Evolutionary conservation across 345 rosid species (phyloP), one percentile per base, ranked within the genome.

Genomic region (Pseudoturritis turrita): DNA sequence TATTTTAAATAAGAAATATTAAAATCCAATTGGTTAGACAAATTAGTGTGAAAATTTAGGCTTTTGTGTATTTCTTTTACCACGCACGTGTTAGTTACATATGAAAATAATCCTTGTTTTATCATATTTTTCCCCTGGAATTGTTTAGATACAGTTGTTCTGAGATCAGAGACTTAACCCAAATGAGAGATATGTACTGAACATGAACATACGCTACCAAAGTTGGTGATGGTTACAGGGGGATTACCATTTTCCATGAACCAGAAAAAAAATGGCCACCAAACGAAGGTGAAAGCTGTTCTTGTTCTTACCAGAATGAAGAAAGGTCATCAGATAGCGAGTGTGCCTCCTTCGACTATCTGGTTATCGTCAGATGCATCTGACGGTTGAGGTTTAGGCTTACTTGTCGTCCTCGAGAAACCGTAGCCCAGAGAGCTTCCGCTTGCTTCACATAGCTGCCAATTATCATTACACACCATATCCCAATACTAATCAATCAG

Each of bases 371-470:
- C 97, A 19, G 88, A 78, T 51, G 88, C 75, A 77, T 94, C 98
- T 1, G 84, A 55, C 25, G 68, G 37, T 70, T 60, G 74, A 59
- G 74, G 17, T 62, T 87, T 95, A 21, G 97, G 81, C 77, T 82
- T 89, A 55, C 61, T 84, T 81, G 71, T 72, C 14, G 84, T 73
- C 44, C 96, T 80, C 13, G 97, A 84, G 84, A 80, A 91, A 71
- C 99, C 99, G 58, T 95, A 95, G 10, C 99, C 99, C 54, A 87
- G 92, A 28, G 99, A 95, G 74, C 96, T 95, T 67, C 99, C 99
- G 19, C 82, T 94, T 25, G 91, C 74, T 83, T 94, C 83, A 65
- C 87, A 84, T 41, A 94, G 85, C 98, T 94, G 91, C 81, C 77
- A 59, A 33, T 62, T 18, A 40, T 8, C 6, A 45, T 60, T 13